Percentiles rank a stretch among this genome's conserved stretches.
Conservation (phyloP, 208 protist species). For the Leptomonas seymouri region DNA sequence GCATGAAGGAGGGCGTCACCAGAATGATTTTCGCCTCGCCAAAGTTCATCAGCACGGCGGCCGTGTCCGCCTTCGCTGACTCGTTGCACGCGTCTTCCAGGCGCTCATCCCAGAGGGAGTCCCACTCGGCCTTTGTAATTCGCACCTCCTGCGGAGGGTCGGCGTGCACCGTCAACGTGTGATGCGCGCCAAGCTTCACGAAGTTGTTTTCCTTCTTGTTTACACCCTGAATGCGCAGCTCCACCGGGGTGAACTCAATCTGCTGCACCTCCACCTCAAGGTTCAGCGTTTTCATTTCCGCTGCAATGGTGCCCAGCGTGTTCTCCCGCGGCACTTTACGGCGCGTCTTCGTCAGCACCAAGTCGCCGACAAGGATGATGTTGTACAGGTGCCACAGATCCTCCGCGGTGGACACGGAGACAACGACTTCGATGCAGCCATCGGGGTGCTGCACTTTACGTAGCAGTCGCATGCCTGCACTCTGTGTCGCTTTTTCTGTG, state of each 20-base stretch:
- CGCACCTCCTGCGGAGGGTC: slow-evolving; percentile 89
- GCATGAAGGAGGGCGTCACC: slow-evolving; percentile 92
- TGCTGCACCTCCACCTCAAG: slow-evolving; percentile 61
- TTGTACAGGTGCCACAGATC: slow-evolving; percentile 99
- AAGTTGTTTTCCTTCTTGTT: slow-evolving; percentile 87
- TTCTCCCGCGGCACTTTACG: slow-evolving; percentile 81
- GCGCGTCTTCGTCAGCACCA: slow-evolving; percentile 68
- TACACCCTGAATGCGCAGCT: slow-evolving; percentile 85
- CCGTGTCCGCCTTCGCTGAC: slow-evolving; percentile 84
- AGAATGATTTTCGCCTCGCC: slow-evolving; percentile 93
- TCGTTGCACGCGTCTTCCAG: slow-evolving; percentile 81
- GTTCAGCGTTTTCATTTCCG: slow-evolving; percentile 66
- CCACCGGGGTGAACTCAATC: slow-evolving; percentile 75
- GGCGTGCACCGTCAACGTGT: slow-evolving; percentile 94
- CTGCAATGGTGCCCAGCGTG: slow-evolving; percentile 39
- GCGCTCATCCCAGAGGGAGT: slow-evolving; percentile 60
- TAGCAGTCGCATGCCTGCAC: slow-evolving; percentile 64
- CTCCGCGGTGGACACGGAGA: slow-evolving; percentile 87
- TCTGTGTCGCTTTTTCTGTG: background rate
- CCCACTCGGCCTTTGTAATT: slow-evolving; percentile 94
- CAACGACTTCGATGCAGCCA: slow-evolving; percentile 88
- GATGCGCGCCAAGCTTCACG: slow-evolving; percentile 92
- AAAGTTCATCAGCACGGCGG: slow-evolving; percentile 95
- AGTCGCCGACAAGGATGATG: slow-evolving; percentile 89
- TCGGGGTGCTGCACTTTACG: slow-evolving; percentile 48